A percentile compares a stretch with the other conserved stretches of the same genome.
Evolutionary conservation across 495 filamentous ascomycete genomes (phyloP).

Genomic region (Xylaria castorea): DNA sequence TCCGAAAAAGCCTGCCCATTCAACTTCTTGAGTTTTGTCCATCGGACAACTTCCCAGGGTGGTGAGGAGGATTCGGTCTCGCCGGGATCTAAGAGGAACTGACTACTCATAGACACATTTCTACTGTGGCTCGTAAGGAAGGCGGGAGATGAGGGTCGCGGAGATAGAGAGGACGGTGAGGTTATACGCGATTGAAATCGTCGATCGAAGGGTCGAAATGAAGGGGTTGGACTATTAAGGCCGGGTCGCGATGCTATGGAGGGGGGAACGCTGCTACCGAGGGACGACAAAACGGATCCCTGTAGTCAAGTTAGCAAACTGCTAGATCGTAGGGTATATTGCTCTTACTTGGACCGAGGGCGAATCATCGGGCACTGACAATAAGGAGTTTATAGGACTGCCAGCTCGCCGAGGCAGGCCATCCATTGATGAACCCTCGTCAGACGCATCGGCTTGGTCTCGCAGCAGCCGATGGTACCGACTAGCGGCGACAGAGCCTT

Average conservation of each 20-base stretch:
- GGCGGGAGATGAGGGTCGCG: constrained; percentile 79
- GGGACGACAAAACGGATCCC: constrained; percentile 84
- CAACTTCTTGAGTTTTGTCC: constrained; percentile 92
- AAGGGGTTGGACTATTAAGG: constrained; percentile 69
- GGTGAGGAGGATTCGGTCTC: constrained; percentile 71
- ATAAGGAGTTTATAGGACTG: constrained; percentile 57
- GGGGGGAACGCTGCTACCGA: constrained; percentile 65
- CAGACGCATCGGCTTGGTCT: constrained; percentile 51
- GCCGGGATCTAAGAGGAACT: constrained; percentile 60
- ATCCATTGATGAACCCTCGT: constrained; percentile 52
- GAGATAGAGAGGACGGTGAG: constrained; percentile 60
- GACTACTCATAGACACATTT: constrained; percentile 71
- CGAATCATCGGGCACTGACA: constrained; percentile 85
- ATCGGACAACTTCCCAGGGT: constrained; percentile 96
- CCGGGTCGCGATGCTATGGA: constrained; percentile 55
- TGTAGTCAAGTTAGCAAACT: constrained; percentile 46
- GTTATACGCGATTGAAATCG: constrained; percentile 88
- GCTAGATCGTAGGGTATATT: constrained; percentile 29
- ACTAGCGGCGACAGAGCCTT: constrained; percentile 49
- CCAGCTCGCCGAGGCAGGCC: constrained; percentile 46
- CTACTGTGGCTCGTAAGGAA: constrained; percentile 78
- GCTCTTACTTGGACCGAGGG: constrained; percentile 81
- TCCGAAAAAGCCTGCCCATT: constrained; percentile 94
- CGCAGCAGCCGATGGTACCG: constrained; percentile 55
- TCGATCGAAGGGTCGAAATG: constrained; percentile 90